These are phyloP conservation scores for Neospora caninum DNA, from an alignment of 169 alveolate species.

Conservation along the genomic window DNA sequence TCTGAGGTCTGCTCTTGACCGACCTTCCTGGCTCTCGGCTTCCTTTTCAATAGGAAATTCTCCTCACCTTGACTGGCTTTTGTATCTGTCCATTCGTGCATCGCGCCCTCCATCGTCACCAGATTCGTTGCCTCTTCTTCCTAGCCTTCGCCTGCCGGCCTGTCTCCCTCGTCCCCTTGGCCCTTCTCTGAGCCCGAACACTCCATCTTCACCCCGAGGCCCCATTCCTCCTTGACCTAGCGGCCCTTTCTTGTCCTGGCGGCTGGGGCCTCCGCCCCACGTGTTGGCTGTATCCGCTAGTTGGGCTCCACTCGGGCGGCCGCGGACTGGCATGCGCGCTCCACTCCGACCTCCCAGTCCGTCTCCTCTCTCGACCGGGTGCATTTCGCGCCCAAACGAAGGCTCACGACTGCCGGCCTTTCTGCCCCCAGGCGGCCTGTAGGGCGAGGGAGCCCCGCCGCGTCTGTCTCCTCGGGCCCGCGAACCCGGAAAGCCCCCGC, in stretches of 20 bases:
- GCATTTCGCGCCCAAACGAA: not conserved
- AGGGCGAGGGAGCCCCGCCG: not conserved
- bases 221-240: too few relatives aligned
- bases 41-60: too few relatives aligned
- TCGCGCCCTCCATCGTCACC: not conserved
- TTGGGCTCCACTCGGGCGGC: not conserved
- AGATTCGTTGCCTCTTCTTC: not conserved
- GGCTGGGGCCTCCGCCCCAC: not conserved
- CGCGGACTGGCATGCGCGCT: not conserved
- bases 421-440: too few relatives aligned
- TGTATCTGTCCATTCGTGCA: not conserved
- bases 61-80: not conserved
- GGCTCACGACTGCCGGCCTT: not conserved
- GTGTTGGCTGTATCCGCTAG: too few relatives aligned
- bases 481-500: not conserved
- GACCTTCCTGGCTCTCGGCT: too few relatives aligned
- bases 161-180: not conserved
- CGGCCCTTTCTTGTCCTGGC: not conserved
- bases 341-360: not conserved
- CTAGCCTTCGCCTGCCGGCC: not conserved
- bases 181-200: not conserved
- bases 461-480: not conserved
- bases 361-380: not conserved
- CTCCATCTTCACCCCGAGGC: not conserved
- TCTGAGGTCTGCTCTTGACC: too few relatives aligned